Evolutionary conservation across 345 rosid genomes (phyloP), one percentile per base, ranked within the genome.

Genomic region (Anacardium occidentale): DNA sequence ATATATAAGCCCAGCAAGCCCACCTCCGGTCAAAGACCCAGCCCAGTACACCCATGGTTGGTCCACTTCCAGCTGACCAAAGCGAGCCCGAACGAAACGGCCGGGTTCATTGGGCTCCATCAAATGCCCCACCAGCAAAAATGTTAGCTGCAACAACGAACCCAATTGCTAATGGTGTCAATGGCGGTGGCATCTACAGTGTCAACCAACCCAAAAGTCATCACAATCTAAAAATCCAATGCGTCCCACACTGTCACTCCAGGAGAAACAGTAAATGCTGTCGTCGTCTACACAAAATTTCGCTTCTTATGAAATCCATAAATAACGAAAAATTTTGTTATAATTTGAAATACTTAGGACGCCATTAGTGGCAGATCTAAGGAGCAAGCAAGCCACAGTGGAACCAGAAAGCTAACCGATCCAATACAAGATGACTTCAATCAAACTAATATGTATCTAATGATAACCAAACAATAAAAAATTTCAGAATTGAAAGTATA

Each of bases 21-120:
- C 77, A 54, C 73, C 73, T 5, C 73, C 64, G 17, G 44, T 69
- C 63, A 69, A 47, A 25, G 73, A 64, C 17, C 73, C 73, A 12
- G 54, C 73, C 73, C 73, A 69, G 64, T 69, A 69, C 29, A 69
- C 73, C 73, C 73, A 69, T 69, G 73, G 73, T 69, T 40, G 52
- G 18, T 69, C 73, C 73, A 69, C 37, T 57, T 25, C 65, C 55
- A 69, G 64, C 73, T 69, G 34, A 69, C 73, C 18, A 69, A 61
- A 18, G 73, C 73, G 2, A 64, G 73, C n/a, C 73, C 73, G 29
- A 57, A 58, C 14, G 65, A 44, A 18, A 69, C 73, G n/a, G 58
- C 58, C 58, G 58, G 58, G 58, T 54, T 54, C 58, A 54, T 54
- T 2, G 58, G n/a, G 73, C 73, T 14, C 73, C 73, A 17, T 58